Percentiles rank a stretch among this genome's conserved stretches.
Conservation (phyloP, 2,329 filamentous ascomycete genomes). For the Chalaropsis ovoidea region DNA sequence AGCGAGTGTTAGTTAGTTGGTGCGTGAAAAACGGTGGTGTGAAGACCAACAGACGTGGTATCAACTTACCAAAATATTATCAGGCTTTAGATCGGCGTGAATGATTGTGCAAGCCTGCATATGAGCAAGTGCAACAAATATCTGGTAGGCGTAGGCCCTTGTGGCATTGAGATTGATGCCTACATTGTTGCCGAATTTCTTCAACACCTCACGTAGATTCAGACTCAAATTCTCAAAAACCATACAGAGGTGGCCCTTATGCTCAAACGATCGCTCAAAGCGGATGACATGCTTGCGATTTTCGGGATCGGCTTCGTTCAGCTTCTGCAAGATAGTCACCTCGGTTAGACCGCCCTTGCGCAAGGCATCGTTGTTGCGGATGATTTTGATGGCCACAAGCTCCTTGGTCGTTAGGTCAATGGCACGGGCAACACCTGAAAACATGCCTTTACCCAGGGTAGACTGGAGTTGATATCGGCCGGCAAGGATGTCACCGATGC, state of each 20-base stretch:
- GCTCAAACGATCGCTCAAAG: constrained; percentile 78
- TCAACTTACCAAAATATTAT: constrained; percentile 70
- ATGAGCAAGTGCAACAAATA: constrained; percentile 79
- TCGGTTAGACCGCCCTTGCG: constrained; percentile 88
- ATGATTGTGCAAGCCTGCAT: constrained; percentile 88
- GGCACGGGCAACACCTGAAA: constrained; percentile 88
- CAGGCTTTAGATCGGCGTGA: constrained; percentile 92
- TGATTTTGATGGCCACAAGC: constrained; percentile 93
- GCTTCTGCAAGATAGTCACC: constrained; percentile 80
- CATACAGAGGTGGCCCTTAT: constrained; percentile 91
- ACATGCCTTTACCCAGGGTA: constrained; percentile 85
- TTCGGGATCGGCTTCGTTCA: constrained; percentile 75
- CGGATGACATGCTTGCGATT: constrained; percentile 87
- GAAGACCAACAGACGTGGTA: neutral
- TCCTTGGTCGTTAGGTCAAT: constrained; percentile 63
- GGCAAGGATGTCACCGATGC: constrained; percentile 81
- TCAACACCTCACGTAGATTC: constrained; percentile 86
- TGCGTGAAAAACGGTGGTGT: neutral
- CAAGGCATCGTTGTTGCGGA: constrained; percentile 90
- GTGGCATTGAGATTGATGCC: constrained; percentile 85
- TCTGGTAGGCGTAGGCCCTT: constrained; percentile 82
- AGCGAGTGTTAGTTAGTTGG: constrained; percentile 27
- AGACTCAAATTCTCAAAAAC: constrained; percentile 91
- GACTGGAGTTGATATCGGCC: constrained; percentile 82
- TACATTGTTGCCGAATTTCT: constrained; percentile 89